A percentile compares a stretch with the other conserved stretches of the same genome.
Evolutionary conservation across 805 yeast genomes (phyloP).

Genomic region (Nakazawaea laoshanensis): DNA sequence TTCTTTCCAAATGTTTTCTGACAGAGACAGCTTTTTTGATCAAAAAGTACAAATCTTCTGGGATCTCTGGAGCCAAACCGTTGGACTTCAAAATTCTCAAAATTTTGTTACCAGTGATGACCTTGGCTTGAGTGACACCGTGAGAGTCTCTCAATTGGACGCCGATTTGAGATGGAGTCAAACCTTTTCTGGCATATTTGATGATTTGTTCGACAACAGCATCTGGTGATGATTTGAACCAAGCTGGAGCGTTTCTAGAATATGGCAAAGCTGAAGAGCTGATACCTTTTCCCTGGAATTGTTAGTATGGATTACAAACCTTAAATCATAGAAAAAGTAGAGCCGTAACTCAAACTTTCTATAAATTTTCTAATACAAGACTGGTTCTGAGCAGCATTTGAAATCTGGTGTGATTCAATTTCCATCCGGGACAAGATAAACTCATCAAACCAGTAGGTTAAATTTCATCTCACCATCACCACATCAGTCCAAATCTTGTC

Average conservation of each 20-base stretch:
- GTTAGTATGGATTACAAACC: slow-evolving; percentile 29
- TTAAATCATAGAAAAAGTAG: background rate
- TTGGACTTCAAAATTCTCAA: slow-evolving; percentile 98
- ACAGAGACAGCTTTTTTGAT: slow-evolving; percentile 99
- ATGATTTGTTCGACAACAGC: slow-evolving; percentile 95
- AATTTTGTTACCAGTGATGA: slow-evolving; percentile 98
- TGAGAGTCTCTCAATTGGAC: slow-evolving; percentile 99
- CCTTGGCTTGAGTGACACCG: slow-evolving; percentile 97
- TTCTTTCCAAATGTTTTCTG: slow-evolving; percentile 99
- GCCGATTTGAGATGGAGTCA: slow-evolving; percentile 99
- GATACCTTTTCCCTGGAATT: slow-evolving; percentile 90
- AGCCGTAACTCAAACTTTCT: slow-evolving; percentile 1
- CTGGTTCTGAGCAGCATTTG: slow-evolving; percentile 42
- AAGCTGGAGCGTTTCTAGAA: slow-evolving; percentile 97
- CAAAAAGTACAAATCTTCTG: slow-evolving; percentile 98
- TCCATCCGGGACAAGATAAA: background rate
- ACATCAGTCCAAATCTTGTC: slow-evolving; percentile 25
- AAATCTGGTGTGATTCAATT: background rate
- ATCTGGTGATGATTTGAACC: slow-evolving; percentile 97
- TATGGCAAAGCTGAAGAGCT: slow-evolving; percentile 98
- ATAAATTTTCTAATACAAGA: slow-evolving; percentile 22
- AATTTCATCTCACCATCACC: slow-evolving; percentile 10
- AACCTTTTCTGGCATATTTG: slow-evolving; percentile 99
- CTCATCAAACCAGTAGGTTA: slow-evolving; percentile 1
- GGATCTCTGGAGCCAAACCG: slow-evolving; percentile 99